Evolutionary conservation across 73 alveolate species (phyloP).

Genomic region (Paramecium bursaria): DNA sequence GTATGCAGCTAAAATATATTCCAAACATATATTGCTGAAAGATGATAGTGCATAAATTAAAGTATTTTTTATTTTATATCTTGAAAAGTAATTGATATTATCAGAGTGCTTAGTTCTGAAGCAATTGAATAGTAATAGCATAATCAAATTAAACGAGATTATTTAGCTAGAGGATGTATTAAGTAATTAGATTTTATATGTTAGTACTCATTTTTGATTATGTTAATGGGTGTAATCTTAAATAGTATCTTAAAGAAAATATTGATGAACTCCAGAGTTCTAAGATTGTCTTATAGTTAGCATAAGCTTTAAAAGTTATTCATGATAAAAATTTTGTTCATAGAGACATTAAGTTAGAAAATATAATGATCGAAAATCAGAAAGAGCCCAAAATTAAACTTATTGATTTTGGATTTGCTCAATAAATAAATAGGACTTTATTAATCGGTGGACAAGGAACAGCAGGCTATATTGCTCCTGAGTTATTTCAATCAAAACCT

Average conservation of each 20-base stretch:
- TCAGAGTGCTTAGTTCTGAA: conserved; percentile 17
- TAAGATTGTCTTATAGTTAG: background rate
- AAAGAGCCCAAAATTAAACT: conserved; percentile 1
- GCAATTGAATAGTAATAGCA: background rate
- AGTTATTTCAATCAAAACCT: conserved; percentile 6
- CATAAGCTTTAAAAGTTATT: background rate
- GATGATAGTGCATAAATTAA: background rate
- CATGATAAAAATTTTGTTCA: conserved; percentile 32
- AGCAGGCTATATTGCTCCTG: conserved; percentile 58
- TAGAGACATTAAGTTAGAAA: conserved; percentile 55
- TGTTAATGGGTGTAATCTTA: background rate
- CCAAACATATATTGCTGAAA: background rate
- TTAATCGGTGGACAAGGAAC: conserved; percentile 29
- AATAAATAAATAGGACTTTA: conserved; percentile 2
- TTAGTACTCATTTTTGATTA: conserved; percentile 19
- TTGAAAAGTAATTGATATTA: conserved; percentile 1
- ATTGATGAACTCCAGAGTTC: background rate
- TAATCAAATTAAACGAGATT: conserved; percentile 2
- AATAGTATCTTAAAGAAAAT: too few species aligned
- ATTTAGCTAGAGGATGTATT: conserved; percentile 46
- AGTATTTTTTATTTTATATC: background rate
- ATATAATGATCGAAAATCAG: background rate
- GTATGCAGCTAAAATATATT: conserved; percentile 33
- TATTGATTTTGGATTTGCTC: conserved; percentile 56
- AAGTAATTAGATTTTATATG: background rate